Conservation (phyloP, 2,329 filamentous ascomycete genomes). For the Trichoderma gracile region DNA sequence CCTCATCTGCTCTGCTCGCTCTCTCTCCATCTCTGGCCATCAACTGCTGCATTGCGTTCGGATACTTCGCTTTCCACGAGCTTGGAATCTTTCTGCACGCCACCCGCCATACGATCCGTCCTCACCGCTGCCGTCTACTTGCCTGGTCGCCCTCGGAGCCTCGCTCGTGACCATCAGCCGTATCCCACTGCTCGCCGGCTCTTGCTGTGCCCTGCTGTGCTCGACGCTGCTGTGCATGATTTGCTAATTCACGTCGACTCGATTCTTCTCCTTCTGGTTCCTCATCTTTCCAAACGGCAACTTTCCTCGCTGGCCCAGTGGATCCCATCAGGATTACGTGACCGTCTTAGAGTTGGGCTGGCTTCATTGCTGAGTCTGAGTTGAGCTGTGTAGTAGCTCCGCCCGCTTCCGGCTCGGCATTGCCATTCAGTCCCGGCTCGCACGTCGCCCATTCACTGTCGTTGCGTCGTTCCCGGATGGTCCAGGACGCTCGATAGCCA, state of each 20-base stretch:
- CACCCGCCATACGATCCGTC: slow-evolving; percentile 17
- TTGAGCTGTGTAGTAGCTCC: slow-evolving; percentile 5
- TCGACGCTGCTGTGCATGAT: no score
- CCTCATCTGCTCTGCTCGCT: no score
- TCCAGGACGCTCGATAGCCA: not conserved
- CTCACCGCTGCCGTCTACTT: slow-evolving; percentile 18
- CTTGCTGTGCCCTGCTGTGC: not conserved
- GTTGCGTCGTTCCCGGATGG: slow-evolving; percentile 7
- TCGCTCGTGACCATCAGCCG: not conserved
- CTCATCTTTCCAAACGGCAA: no score
- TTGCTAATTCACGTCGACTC: no score
- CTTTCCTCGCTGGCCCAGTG: not conserved
- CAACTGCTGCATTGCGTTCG: slow-evolving; percentile 4
- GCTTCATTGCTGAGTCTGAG: not conserved
- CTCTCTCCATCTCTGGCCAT: not conserved
- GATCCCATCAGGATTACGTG: slow-evolving; percentile 18
- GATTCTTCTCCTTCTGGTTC: no score
- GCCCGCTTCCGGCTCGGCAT: slow-evolving; percentile 2
- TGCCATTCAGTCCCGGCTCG: not conserved
- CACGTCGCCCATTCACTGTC: not conserved
- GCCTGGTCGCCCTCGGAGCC: not conserved
- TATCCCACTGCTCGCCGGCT: not conserved
- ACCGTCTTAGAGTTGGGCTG: slow-evolving; percentile 14
- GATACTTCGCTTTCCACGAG: slow-evolving; percentile 8
- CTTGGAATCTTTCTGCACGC: slow-evolving; percentile 15